A percentile compares a stretch with the other conserved stretches of the same genome.
Conservation (phyloP, 2,329 filamentous ascomycete genomes). For the Pestalotiopsis sp. region DNA sequence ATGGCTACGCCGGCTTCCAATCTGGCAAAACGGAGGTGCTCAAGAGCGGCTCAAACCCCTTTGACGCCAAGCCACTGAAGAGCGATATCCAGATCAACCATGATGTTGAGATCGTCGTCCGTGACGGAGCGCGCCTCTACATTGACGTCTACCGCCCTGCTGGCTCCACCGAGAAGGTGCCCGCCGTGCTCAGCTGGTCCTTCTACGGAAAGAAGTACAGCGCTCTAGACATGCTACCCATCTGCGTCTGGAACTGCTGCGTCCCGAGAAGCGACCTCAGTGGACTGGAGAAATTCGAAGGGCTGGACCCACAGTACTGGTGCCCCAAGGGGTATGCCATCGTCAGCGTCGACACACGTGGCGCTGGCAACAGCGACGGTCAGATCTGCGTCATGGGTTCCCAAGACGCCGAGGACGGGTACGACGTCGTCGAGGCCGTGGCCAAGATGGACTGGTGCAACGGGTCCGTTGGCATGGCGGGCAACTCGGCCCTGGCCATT, state of each 20-base stretch:
- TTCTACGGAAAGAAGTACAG: slow-evolving; percentile 51
- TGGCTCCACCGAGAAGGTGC: slow-evolving; percentile 36
- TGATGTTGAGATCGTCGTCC: slow-evolving; percentile 44
- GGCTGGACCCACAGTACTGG: slow-evolving; percentile 29
- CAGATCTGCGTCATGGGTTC: slow-evolving; percentile 35
- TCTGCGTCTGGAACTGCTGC: slow-evolving; percentile 23
- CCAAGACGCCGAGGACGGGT: slow-evolving; percentile 47
- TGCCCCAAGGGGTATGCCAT: slow-evolving; percentile 35
- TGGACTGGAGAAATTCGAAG: slow-evolving; percentile 28
- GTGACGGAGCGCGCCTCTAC: slow-evolving; percentile 46
- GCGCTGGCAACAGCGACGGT: slow-evolving; percentile 29
- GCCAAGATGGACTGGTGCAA: slow-evolving; percentile 46
- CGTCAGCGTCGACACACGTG: slow-evolving; percentile 36
- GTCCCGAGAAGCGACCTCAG: slow-evolving; percentile 21
- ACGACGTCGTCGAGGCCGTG: slow-evolving; percentile 45
- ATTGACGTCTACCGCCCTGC: slow-evolving; percentile 47
- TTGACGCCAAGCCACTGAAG: slow-evolving; percentile 34
- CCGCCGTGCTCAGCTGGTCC: slow-evolving; percentile 46
- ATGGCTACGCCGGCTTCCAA: slow-evolving; percentile 39
- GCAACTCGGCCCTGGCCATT: slow-evolving; percentile 45
- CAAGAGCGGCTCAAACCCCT: slow-evolving; percentile 37
- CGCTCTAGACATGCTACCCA: slow-evolving; percentile 39
- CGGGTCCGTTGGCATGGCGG: slow-evolving; percentile 43
- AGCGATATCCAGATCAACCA: slow-evolving; percentile 45
- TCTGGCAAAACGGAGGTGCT: slow-evolving; percentile 41